A percentile compares a stretch with the other conserved stretches of the same genome.
phyloP scores from a whole-genome alignment of 2,329 filamentous ascomycete genomes.

The Pseudofabraea citricarpa region DNA sequence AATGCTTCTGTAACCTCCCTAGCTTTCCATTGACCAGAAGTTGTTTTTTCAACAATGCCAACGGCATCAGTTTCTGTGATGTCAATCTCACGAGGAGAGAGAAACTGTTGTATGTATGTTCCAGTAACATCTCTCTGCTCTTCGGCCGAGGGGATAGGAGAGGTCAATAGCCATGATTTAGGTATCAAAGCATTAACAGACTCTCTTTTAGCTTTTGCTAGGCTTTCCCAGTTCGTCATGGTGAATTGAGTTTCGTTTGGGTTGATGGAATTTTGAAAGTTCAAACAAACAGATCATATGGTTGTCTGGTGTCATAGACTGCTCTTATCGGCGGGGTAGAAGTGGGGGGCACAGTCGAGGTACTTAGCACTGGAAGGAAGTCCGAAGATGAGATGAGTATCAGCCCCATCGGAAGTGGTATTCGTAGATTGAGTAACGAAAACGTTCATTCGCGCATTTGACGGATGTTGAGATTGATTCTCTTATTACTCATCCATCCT shows the following conservation, averaged over 20 bases:
- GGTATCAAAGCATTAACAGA: constrained; percentile 50
- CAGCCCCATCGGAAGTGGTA: background rate
- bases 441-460: constrained; percentile 61
- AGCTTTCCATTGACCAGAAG: constrained; percentile 49
- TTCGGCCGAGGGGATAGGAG: constrained; percentile 39
- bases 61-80: constrained; percentile 58
- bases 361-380: constrained; percentile 2
- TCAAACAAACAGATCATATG: too few species aligned
- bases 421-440: constrained; percentile 25
- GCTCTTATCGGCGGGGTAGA: constrained; percentile 4
- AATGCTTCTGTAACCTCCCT: constrained; percentile 48
- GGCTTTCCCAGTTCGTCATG: constrained; percentile 40
- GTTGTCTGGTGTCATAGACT: background rate
- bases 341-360: constrained; percentile 1
- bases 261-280: too few species aligned
- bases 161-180: constrained; percentile 46
- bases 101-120: constrained; percentile 49
- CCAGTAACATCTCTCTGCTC: constrained; percentile 53
- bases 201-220: constrained; percentile 48
- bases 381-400: background rate
- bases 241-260: too few species aligned
- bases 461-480: constrained; percentile 87
- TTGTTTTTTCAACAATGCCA: constrained; percentile 49
- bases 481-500: constrained; percentile 84
- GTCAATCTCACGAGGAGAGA: constrained; percentile 47